A percentile compares a stretch with the other conserved stretches of the same genome.
Conservation (phyloP, 169 alveolate species). For the Miamiensis avidus region DNA sequence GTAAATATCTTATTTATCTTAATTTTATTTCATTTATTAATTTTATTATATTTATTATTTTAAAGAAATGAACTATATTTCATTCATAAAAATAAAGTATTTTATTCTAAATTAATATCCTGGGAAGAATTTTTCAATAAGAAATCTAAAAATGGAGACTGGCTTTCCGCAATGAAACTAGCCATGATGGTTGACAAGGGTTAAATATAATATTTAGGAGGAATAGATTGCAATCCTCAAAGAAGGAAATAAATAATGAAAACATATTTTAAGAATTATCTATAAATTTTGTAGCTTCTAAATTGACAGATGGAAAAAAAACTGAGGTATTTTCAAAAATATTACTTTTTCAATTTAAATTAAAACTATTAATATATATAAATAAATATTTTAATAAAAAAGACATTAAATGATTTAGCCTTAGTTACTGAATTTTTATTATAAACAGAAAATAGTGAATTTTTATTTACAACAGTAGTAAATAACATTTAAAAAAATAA, state of each 20-base stretch:
- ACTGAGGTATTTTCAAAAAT: too few species aligned
- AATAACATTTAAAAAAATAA: not conserved
- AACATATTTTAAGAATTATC: not conserved
- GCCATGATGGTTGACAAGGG: not conserved
- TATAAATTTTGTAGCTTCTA: not conserved
- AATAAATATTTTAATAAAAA: too few species aligned
- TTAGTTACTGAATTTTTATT: not conserved
- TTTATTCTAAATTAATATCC: too few species aligned
- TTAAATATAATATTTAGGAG: not conserved
- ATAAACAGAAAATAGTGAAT: not conserved
- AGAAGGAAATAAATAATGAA: not conserved
- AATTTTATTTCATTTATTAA: too few species aligned
- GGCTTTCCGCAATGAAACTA: not conserved
- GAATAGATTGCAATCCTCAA: not conserved
- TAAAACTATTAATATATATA: not conserved
- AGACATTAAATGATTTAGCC: not conserved
- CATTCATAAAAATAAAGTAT: too few species aligned
- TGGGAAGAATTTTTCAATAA: not conserved
- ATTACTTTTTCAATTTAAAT: too few species aligned
- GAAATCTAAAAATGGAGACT: not conserved
- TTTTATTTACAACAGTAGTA: not conserved
- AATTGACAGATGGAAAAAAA: not conserved
- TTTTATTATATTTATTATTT: too few species aligned
- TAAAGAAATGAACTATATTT: not conserved
- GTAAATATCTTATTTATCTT: not conserved